A percentile compares a stretch with the other conserved stretches of the same genome.
Evolutionary conservation across 1,284 basidiomycete species (phyloP).

Genomic region (Cryptococcus sp.): DNA sequence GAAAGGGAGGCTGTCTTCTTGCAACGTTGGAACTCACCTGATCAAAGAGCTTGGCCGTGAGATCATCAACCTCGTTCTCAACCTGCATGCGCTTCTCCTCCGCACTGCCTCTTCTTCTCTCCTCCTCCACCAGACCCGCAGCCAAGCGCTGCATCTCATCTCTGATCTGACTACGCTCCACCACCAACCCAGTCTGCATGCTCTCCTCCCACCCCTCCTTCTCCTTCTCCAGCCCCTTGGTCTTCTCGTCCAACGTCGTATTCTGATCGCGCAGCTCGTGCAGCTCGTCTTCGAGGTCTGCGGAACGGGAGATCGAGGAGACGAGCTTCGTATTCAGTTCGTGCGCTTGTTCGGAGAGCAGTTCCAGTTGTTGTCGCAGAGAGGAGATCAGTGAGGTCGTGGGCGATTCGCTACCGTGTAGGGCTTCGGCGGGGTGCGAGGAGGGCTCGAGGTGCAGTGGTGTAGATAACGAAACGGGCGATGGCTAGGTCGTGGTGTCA

Average conservation of each 20-base stretch:
- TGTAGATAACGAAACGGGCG: constrained; percentile 11
- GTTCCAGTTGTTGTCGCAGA: constrained; percentile 75
- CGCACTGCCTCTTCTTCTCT: constrained; percentile 83
- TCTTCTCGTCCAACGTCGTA: constrained; percentile 63
- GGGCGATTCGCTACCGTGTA: constrained; percentile 50
- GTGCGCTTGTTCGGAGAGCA: constrained; percentile 84
- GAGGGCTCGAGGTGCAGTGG: constrained; percentile 12
- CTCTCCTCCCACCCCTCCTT: constrained; percentile 55
- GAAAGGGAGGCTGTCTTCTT: background rate
- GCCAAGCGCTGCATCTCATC: constrained; percentile 90
- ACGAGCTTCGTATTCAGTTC: constrained; percentile 92
- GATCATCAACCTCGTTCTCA: constrained; percentile 90
- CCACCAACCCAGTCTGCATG: constrained; percentile 73
- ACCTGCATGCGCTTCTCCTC: constrained; percentile 73
- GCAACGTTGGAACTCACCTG: constrained; percentile 50
- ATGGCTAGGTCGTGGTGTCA: background rate
- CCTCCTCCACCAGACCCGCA: constrained; percentile 91
- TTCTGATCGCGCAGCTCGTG: constrained; percentile 58
- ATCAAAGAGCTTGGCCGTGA: constrained; percentile 82
- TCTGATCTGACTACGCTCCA: constrained; percentile 88
- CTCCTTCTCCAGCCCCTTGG: constrained; percentile 67
- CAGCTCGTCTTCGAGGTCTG: constrained; percentile 88
- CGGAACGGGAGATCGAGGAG: constrained; percentile 83
- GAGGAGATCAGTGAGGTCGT: constrained; percentile 65
- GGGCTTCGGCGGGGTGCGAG: constrained; percentile 31